Conservation (phyloP, 2,329 filamentous ascomycete species). For the Hypoxylon sp. region DNA sequence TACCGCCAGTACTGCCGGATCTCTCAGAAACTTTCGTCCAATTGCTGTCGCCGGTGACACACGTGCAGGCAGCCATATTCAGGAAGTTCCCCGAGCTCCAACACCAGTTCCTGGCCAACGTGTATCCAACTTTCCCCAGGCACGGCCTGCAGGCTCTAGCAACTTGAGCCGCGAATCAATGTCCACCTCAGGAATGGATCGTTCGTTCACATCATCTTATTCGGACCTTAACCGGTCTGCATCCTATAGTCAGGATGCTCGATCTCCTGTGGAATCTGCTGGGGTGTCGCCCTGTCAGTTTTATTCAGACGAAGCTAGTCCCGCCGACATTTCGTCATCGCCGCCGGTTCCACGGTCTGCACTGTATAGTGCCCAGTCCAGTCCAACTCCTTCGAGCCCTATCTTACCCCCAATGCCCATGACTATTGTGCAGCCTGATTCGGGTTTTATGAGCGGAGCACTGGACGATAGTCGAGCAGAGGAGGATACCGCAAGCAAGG, state of each 20-base stretch:
- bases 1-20: constrained; percentile 91
- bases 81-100: constrained; percentile 81
- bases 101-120: constrained; percentile 77
- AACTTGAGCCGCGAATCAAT: constrained; percentile 73
- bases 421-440: constrained; percentile 76
- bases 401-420: constrained; percentile 75
- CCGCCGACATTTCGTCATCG: constrained; percentile 88
- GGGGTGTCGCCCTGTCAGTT: constrained; percentile 66
- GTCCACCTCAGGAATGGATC: constrained; percentile 66
- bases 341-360: constrained; percentile 81
- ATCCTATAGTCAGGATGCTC: constrained; percentile 65
- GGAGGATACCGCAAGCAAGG: constrained; percentile 70
- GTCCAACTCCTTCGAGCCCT: constrained; percentile 84
- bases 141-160: constrained; percentile 61
- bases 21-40: constrained; percentile 86
- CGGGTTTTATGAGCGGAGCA: constrained; percentile 88
- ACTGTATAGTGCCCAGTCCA: constrained; percentile 66
- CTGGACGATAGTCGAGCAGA: constrained; percentile 73
- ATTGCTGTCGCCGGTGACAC: constrained; percentile 67
- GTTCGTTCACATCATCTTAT: constrained; percentile 50
- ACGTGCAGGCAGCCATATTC: constrained; percentile 68
- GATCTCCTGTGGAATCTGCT: constrained; percentile 68
- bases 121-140: constrained; percentile 48
- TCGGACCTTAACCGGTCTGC: constrained; percentile 58
- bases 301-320: constrained; percentile 74